Percentiles rank a stretch among this genome's conserved stretches.
phyloP scores from a whole-genome alignment of 2,329 filamentous ascomycete species.

The Zasmidium cellare region DNA sequence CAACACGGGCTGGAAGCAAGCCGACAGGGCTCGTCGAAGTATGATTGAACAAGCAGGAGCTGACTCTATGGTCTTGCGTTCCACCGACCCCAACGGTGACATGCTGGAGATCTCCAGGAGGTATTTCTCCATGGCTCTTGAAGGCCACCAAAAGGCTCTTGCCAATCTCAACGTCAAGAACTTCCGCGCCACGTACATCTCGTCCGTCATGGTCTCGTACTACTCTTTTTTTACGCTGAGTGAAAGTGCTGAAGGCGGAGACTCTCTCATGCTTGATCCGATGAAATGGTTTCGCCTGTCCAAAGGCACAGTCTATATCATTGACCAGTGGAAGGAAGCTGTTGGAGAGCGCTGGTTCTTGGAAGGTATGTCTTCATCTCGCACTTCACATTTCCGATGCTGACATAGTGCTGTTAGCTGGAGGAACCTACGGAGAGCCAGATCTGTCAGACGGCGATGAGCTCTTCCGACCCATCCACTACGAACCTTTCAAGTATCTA shows the following conservation, averaged over 20 bases:
- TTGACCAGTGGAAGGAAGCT: slow-evolving; percentile 13
- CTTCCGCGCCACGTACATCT: slow-evolving; percentile 20
- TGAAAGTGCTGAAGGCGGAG: slow-evolving; percentile 12
- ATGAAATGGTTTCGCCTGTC: slow-evolving; percentile 24
- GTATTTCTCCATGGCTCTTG: slow-evolving; percentile 26
- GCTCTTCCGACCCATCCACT: slow-evolving; percentile 14
- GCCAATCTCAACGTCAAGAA: slow-evolving; percentile 16
- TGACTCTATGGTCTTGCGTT: background rate
- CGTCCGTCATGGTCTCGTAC: slow-evolving; percentile 22
- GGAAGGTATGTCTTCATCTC: slow-evolving; percentile 6
- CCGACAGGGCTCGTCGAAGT: background rate
- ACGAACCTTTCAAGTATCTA: slow-evolving; percentile 18
- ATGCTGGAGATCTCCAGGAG: slow-evolving; percentile 23
- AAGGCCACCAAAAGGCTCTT: slow-evolving; percentile 23
- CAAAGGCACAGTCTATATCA: slow-evolving; percentile 18
- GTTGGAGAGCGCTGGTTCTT: slow-evolving; percentile 15
- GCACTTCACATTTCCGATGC: background rate
- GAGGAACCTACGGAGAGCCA: slow-evolving; percentile 21
- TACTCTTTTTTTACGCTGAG: slow-evolving; percentile 24
- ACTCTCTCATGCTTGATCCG: slow-evolving; percentile 16
- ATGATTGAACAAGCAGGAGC: background rate
- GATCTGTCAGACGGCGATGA: slow-evolving; percentile 15
- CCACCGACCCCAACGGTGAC: slow-evolving; percentile 7
- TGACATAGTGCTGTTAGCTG: slow-evolving; percentile 4
- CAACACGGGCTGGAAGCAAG: slow-evolving; percentile 9